Percentiles rank a stretch among this genome's conserved stretches.
These are phyloP conservation scores for Entomortierella chlamydospora DNA, from an alignment of 192 early-diverging fungal genomes.

Conservation along the genomic window DNA sequence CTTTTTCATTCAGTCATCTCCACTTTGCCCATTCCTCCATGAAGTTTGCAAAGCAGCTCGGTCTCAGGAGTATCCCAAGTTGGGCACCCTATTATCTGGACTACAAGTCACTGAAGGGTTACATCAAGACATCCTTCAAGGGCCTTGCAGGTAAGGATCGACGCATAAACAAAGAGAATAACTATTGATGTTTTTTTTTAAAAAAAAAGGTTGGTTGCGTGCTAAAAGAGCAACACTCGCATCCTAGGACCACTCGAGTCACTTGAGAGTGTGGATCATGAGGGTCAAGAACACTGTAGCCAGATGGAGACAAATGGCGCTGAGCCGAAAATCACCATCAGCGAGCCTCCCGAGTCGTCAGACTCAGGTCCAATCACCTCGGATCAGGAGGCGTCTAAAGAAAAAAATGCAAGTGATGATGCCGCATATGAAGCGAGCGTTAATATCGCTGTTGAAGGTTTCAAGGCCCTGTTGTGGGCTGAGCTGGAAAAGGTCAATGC, in stretches of 20 bases:
- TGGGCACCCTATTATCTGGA: constrained; percentile 65
- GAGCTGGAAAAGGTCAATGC: constrained; percentile 66
- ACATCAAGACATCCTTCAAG: constrained; percentile 56
- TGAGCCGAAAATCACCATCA: neutral
- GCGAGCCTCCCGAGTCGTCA: neutral
- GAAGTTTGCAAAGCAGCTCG: constrained; percentile 71
- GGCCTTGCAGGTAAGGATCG: constrained; percentile 26
- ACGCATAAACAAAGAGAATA: neutral
- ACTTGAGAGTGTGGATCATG: constrained; percentile 36
- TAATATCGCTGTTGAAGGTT: constrained; percentile 41
- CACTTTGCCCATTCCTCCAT: constrained; percentile 27
- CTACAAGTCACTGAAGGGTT: constrained; percentile 63
- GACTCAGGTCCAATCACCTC: neutral
- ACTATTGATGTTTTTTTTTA: too few species aligned
- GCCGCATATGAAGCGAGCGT: constrained; percentile 13
- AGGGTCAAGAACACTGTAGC: constrained; percentile 1
- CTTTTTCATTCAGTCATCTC: neutral
- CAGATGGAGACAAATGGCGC: constrained; percentile 4
- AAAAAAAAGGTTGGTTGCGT: too few species aligned
- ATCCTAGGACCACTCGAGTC: constrained; percentile 27
- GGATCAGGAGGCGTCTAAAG: neutral
- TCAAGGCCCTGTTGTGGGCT: constrained; percentile 53
- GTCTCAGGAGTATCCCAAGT: constrained; percentile 61
- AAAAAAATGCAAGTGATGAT: neutral
- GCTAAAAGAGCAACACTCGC: too few species aligned